These are phyloP conservation scores for Penicillium sp. DNA, from an alignment of 2,329 filamentous ascomycete genomes.

Conservation along the genomic window DNA sequence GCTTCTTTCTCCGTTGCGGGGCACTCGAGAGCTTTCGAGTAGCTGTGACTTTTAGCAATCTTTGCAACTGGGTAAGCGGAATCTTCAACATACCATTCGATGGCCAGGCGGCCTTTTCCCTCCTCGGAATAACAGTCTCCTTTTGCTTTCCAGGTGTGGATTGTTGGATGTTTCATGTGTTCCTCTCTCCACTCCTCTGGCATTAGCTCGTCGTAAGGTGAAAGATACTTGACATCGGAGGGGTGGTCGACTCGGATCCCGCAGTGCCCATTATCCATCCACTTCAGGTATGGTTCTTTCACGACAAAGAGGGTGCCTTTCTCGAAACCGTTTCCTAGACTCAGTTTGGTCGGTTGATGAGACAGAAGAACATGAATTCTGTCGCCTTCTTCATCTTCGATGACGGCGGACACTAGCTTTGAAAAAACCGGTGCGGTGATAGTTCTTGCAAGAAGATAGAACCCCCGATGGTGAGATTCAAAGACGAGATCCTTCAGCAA, in stretches of 20 bases:
- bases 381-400: slow-evolving; percentile 39
- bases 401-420: slow-evolving; percentile 32
- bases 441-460: slow-evolving; percentile 31
- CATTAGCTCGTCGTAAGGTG: slow-evolving; percentile 35
- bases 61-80: no score
- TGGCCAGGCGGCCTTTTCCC: no score
- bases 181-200: slow-evolving; percentile 37
- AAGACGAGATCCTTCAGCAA: slow-evolving; percentile 31
- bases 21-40: slow-evolving; percentile 35
- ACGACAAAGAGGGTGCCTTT: slow-evolving; percentile 39
- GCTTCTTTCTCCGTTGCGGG: slow-evolving; percentile 37
- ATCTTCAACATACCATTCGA: no score
- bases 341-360: not conserved
- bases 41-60: slow-evolving; percentile 26
- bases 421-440: slow-evolving; percentile 24
- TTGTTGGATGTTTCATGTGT: no score
- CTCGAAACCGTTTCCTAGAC: not conserved
- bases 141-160: no score
- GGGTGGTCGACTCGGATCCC: slow-evolving; percentile 52
- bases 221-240: slow-evolving; percentile 46
- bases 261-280: slow-evolving; percentile 38
- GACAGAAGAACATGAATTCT: slow-evolving; percentile 20
- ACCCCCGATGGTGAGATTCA: slow-evolving; percentile 39
- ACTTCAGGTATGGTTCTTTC: slow-evolving; percentile 53
- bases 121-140: no score